phyloP scores from a whole-genome alignment of 2,329 filamentous ascomycete species.

The Lomentospora prolificans region DNA sequence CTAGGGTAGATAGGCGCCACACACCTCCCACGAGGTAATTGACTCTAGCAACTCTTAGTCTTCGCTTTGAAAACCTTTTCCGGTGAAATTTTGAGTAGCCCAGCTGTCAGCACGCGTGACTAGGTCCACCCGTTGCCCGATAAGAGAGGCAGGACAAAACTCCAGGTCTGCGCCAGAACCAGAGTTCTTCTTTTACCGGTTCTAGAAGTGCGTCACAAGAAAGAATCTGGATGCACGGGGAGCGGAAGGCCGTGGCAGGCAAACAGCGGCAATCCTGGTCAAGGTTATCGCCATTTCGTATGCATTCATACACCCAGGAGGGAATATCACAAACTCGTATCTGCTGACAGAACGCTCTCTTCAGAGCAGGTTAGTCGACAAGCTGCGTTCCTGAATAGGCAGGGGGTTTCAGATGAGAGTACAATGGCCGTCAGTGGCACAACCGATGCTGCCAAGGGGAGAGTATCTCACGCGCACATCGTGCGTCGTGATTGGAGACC shows the following conservation, averaged over 20 bases:
- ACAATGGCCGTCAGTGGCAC: conserved; percentile 1
- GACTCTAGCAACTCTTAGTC: neutral
- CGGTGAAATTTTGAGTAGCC: too few species aligned
- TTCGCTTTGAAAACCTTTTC: too few species aligned
- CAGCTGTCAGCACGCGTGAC: too few species aligned
- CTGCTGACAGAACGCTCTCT: neutral
- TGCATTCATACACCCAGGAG: neutral
- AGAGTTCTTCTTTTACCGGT: too few species aligned
- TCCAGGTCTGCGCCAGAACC: too few species aligned
- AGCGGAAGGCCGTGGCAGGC: neutral
- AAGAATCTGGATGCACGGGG: neutral
- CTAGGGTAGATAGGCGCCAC: neutral
- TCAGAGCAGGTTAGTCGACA: neutral
- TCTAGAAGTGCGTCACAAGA: neutral
- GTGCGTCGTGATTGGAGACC: conserved; percentile 2
- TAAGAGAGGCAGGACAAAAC: too few species aligned
- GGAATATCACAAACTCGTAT: neutral
- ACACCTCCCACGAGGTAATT: neutral
- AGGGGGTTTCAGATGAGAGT: conserved; percentile 5
- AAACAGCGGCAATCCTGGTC: neutral
- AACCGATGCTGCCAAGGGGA: neutral
- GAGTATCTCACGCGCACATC: neutral
- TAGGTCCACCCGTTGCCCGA: too few species aligned
- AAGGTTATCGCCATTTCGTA: neutral
- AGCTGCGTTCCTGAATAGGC: neutral